phyloP scores from a whole-genome alignment of 495 filamentous ascomycete genomes.

The Penicillium alfredii region DNA sequence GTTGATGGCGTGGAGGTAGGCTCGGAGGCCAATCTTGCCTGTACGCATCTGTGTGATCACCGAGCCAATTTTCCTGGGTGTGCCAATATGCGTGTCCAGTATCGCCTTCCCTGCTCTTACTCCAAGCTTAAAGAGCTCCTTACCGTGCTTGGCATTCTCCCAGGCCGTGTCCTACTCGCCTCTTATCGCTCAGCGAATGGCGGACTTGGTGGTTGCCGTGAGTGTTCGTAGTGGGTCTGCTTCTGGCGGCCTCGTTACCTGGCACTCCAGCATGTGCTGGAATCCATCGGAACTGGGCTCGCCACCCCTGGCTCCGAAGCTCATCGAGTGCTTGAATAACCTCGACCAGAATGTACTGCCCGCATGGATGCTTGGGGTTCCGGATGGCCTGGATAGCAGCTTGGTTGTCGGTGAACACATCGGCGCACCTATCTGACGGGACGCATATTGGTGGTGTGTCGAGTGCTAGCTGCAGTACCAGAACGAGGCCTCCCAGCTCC shows the following conservation, averaged over 20 bases:
- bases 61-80: conserved; percentile 30
- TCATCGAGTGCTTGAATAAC: conserved; percentile 3
- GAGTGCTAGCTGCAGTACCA: conserved; percentile 4
- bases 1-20: conserved; percentile 28
- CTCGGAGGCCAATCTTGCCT: conserved; percentile 23
- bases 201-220: conserved; percentile 4
- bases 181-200: conserved; percentile 4
- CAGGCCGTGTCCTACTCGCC: conserved; percentile 4
- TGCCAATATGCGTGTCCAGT: conserved; percentile 5
- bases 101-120: conserved; percentile 4
- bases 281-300: conserved; percentile 15
- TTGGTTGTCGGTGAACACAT: conserved; percentile 13
- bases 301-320: conserved; percentile 1
- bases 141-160: conserved; percentile 10
- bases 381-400: conserved; percentile 7
- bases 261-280: conserved; percentile 21
- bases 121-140: conserved; percentile 7
- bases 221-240: conserved; percentile 10
- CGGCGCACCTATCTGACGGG: neutral
- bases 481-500: conserved; percentile 1
- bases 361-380: conserved; percentile 6
- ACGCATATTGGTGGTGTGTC: conserved; percentile 1
- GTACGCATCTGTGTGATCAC: conserved; percentile 27
- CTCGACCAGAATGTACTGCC: conserved; percentile 9
- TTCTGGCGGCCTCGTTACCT: conserved; percentile 21